These are phyloP conservation scores for Ballota nigra DNA, from an alignment of 257 asterid species.

Conservation along the genomic window DNA sequence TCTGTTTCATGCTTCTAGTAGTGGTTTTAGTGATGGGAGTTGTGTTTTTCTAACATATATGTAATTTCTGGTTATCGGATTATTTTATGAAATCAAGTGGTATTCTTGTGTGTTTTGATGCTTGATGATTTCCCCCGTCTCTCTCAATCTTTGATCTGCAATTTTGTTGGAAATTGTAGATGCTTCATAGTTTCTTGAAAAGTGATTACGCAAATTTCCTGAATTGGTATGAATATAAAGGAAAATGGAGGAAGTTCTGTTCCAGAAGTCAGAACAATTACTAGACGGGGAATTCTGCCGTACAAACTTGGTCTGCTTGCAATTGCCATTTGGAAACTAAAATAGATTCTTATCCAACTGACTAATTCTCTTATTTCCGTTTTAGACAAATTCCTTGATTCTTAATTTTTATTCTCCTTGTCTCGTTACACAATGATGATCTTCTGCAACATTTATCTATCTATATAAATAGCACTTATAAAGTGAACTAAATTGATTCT, in stretches of 20 bases:
- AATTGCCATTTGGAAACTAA: neutral
- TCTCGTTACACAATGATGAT: no score
- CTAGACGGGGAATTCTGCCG: neutral
- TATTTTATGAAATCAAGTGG: neutral
- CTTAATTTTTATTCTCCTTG: no score
- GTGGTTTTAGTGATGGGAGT: neutral
- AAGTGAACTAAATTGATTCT: no score
- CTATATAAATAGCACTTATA: no score
- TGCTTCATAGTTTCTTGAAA: neutral
- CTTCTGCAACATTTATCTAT: no score
- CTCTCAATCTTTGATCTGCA: neutral
- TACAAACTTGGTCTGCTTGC: neutral
- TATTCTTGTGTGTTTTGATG: neutral
- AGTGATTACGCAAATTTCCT: neutral
- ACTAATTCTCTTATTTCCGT: neutral
- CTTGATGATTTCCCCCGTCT: neutral
- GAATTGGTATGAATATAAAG: neutral
- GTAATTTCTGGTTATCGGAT: neutral
- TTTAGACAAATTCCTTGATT: neutral
- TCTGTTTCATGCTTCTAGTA: neutral
- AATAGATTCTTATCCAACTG: neutral
- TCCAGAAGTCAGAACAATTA: neutral
- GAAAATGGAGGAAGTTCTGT: neutral
- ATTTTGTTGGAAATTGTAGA: neutral
- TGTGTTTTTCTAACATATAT: neutral